Base-by-base conservation (phyloP, 208 protist genomes). In the Angomonas ambiguus region DNA sequence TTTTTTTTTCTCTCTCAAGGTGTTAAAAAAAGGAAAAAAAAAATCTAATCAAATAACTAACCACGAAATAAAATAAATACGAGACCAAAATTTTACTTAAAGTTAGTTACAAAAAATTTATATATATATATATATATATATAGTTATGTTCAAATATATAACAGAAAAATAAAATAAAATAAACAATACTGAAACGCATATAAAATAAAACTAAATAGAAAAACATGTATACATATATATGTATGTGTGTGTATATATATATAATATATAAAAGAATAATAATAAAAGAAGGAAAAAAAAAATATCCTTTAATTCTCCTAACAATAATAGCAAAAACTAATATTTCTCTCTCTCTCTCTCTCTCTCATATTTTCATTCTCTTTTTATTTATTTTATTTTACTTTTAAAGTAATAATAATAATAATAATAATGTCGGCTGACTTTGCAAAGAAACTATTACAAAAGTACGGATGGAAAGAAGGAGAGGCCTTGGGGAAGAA, bases 381-480 rank as follows among this genome's bases (percentile, higher is more conserved):
- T 74, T 69, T 64, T 51, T 45, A 10, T 67, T 13, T 53, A 71
- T 24, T 61, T 68, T 55, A 53, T 69, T 32, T 64, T 48, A 55
- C 16, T 30, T 18, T 28, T 11, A 24, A n/a, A 13, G 16, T 35
- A 56, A 18, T 56, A n/a, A 69, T 24, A 30, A 0, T 57, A 42
- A 68, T 30, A 10, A 20, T 28, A 31, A 59, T 33, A 25, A 55
- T 62, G 13, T 55, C 45, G 33, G 2, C 6, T 51, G 16, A 56
- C 8, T 51, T 82, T 2, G 89, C 86, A 1, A 88, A 87, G 71
- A 85, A 84, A 56, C 87, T 93, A 82, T 66, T 95, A 74, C 82
- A 88, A 69, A 86, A 84, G 62, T 82, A 86, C 60, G 86, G 89
- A 59, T 95, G 89, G 87, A 89, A 88, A 67, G 82, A 92, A 45